Percentiles rank a stretch among this genome's conserved stretches.
Evolutionary conservation across 2,329 filamentous ascomycete species (phyloP).

Genomic region (Xylaria arbuscula): DNA sequence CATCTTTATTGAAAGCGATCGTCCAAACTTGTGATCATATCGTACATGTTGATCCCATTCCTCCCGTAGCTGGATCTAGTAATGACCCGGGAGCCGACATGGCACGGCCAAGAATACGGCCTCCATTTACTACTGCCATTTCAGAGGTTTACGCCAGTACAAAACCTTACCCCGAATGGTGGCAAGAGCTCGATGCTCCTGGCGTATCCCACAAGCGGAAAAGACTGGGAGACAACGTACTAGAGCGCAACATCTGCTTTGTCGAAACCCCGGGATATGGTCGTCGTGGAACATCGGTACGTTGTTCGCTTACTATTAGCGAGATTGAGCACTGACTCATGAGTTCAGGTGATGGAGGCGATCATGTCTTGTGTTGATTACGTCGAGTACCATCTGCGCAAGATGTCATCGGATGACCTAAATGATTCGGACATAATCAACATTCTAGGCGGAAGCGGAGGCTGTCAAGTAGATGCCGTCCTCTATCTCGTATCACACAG

Average conservation of each 20-base stretch:
- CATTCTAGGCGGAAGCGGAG: conserved; percentile 83
- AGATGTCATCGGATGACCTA: conserved; percentile 71
- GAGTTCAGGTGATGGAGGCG: conserved; percentile 58
- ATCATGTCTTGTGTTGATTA: conserved; percentile 75
- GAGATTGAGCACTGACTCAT: conserved; percentile 33
- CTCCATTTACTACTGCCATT: conserved; percentile 56
- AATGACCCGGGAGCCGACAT: conserved; percentile 31
- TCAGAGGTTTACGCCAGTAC: conserved; percentile 83
- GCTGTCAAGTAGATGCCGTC: conserved; percentile 84
- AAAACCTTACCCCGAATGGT: conserved; percentile 89
- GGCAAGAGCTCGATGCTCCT: conserved; percentile 80
- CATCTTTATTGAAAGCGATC: conserved; percentile 87
- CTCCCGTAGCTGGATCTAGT: conserved; percentile 47
- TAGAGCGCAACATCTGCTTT: conserved; percentile 94
- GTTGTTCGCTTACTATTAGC: conserved; percentile 43
- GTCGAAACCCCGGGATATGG: conserved; percentile 82
- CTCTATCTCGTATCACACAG: conserved; percentile 83
- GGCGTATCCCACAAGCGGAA: conserved; percentile 69
- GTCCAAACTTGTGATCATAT: conserved; percentile 90
- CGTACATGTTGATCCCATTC: conserved; percentile 84
- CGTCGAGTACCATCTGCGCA: conserved; percentile 75
- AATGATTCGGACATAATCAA: conserved; percentile 79
- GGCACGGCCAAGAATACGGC: conserved; percentile 41
- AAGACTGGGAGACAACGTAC: conserved; percentile 78
- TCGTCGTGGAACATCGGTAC: conserved; percentile 62